These are phyloP conservation scores for Aspergillus felis DNA, from an alignment of 2,329 filamentous ascomycete species.

Conservation along the genomic window DNA sequence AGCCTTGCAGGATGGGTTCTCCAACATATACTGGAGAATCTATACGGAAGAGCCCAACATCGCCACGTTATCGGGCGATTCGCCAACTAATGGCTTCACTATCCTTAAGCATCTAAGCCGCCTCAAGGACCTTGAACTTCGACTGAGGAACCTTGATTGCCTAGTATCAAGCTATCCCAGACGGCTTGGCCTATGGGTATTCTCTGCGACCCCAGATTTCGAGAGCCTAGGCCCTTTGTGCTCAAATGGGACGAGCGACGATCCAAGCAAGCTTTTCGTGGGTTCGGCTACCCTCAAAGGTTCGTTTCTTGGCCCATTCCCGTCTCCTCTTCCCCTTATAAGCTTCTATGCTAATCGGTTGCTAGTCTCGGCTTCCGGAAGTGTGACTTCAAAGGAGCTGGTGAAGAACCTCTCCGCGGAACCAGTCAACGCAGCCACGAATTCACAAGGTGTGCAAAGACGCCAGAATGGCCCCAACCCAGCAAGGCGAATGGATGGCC, in stretches of 20 bases:
- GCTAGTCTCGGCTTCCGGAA: slow-evolving; percentile 34
- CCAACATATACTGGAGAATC: slow-evolving; percentile 41
- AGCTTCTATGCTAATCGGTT: slow-evolving; percentile 2
- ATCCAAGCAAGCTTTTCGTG: slow-evolving; percentile 28
- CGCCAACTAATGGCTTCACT: slow-evolving; percentile 34
- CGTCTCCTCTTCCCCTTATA: neutral
- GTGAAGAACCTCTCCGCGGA: slow-evolving; percentile 35
- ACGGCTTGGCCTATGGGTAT: slow-evolving; percentile 38
- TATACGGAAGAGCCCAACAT: slow-evolving; percentile 36
- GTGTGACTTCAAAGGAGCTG: slow-evolving; percentile 31
- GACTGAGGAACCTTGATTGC: slow-evolving; percentile 33
- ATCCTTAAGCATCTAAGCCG: slow-evolving; percentile 38
- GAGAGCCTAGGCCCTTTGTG: slow-evolving; percentile 29
- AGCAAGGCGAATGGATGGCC: slow-evolving; percentile 27
- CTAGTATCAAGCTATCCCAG: slow-evolving; percentile 36
- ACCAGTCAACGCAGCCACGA: slow-evolving; percentile 16
- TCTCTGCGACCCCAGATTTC: slow-evolving; percentile 37
- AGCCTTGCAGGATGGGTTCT: slow-evolving; percentile 38
- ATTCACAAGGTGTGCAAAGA: slow-evolving; percentile 21
- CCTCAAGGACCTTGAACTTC: slow-evolving; percentile 37
- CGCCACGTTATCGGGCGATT: slow-evolving; percentile 26
- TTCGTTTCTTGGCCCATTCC: slow-evolving; percentile 7
- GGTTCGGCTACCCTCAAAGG: slow-evolving; percentile 33
- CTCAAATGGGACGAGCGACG: slow-evolving; percentile 19
- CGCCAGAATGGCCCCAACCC: slow-evolving; percentile 19